Percentiles rank a stretch among this genome's conserved stretches.
Evolutionary conservation across 805 yeast species (phyloP).

Genomic region (Millerago galiae): DNA sequence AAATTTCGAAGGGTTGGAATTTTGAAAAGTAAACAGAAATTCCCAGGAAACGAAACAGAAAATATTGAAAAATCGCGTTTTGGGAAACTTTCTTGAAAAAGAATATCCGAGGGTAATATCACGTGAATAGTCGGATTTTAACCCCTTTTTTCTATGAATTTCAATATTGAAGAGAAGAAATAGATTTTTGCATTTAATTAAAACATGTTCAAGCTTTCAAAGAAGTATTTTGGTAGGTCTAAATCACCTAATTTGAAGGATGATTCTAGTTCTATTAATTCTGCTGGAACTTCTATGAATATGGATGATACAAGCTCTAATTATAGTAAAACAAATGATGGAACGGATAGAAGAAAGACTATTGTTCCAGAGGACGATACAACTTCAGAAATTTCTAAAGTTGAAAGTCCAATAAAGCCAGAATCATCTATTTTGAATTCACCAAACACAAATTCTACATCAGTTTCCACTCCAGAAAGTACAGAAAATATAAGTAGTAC

Average conservation of each 20-base stretch:
- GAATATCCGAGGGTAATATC: background rate
- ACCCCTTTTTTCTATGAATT: too few species aligned
- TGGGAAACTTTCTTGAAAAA: background rate
- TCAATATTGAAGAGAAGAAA: too few species aligned
- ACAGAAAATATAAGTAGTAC: constrained; percentile 8
- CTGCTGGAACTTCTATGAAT: constrained; percentile 4
- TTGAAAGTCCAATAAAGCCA: background rate
- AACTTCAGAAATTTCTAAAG: background rate
- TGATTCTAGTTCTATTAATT: constrained; percentile 6
- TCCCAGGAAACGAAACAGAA: constrained; percentile 1
- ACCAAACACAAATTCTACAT: background rate
- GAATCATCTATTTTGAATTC: background rate
- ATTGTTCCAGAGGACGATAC: constrained; percentile 4
- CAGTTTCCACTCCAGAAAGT: background rate
- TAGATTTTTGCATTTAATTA: too few species aligned
- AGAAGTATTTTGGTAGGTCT: constrained; percentile 27
- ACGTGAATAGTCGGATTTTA: background rate
- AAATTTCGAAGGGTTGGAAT: background rate
- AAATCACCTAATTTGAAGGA: constrained; percentile 16
- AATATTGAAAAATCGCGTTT: constrained; percentile 5
- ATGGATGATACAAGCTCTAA: constrained; percentile 1
- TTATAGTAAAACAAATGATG: background rate
- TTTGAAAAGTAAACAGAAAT: background rate
- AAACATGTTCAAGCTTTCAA: constrained; percentile 32
- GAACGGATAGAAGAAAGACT: constrained; percentile 6